Evolutionary conservation across 2,329 filamentous ascomycete species (phyloP).

Genomic region (Aspergillus sp.): DNA sequence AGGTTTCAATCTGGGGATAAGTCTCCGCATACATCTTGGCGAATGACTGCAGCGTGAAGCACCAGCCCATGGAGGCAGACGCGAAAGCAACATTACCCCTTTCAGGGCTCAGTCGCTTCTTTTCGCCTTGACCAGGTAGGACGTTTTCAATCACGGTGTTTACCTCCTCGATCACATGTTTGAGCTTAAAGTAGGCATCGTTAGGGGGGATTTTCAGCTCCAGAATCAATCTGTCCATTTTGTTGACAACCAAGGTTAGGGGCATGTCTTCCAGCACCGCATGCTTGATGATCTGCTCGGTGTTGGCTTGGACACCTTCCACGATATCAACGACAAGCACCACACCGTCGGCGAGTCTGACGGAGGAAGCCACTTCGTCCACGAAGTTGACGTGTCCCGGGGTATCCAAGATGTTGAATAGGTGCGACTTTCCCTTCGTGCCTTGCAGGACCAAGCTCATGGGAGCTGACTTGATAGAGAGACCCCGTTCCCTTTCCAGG

Average conservation of each 20-base stretch:
- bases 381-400: slow-evolving; percentile 98
- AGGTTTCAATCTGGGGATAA: slow-evolving; percentile 75
- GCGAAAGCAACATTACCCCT: slow-evolving; percentile 98
- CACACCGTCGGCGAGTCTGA: slow-evolving; percentile 85
- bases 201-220: slow-evolving; percentile 91
- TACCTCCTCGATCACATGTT: slow-evolving; percentile 97
- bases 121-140: slow-evolving; percentile 75
- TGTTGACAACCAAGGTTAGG: slow-evolving; percentile 88
- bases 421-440: slow-evolving; percentile 88
- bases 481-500: slow-evolving; percentile 80
- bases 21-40: slow-evolving; percentile 93
- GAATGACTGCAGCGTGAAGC: slow-evolving; percentile 90
- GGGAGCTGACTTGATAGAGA: slow-evolving; percentile 89
- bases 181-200: slow-evolving; percentile 98
- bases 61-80: slow-evolving; percentile 92
- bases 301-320: slow-evolving; percentile 98
- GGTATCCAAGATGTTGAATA: slow-evolving; percentile 93
- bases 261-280: slow-evolving; percentile 87
- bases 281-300: slow-evolving; percentile 95
- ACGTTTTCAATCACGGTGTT: slow-evolving; percentile 92
- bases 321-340: slow-evolving; percentile 94
- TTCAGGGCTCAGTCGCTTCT: slow-evolving; percentile 82
- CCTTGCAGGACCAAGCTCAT: slow-evolving; percentile 91
- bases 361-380: slow-evolving; percentile 86
- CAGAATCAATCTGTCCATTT: slow-evolving; percentile 91